Base-by-base conservation (phyloP, 2,329 filamentous ascomycete species). In the Podosphaera leucotricha region DNA sequence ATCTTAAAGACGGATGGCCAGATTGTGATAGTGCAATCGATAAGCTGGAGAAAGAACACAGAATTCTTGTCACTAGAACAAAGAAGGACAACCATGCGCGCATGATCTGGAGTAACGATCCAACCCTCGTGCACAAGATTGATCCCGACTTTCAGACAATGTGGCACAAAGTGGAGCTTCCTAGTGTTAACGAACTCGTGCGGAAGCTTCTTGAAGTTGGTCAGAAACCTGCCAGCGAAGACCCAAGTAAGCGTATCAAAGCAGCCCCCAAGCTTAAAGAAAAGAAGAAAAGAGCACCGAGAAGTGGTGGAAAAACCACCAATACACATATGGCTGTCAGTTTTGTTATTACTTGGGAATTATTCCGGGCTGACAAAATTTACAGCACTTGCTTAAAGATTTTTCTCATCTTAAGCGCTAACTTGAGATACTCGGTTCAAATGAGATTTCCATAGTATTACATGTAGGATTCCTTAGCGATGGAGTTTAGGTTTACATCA, bases 1-100 rank as follows among this genome's bases (percentile, higher is more conserved):
- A 94, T 54, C 71, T 98, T 48, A 92, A 93, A 62, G 90, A 98
- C 59, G 90, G 90, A 49, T 98, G 90, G 90, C 76, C 79, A 20
- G 77, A 79, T 54, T 92, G 84, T 55, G 76, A 86, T 48, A 72
- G 78, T 18, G 72, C 80, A 8, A 80, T 98, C 58, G 72, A 80
- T 49, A 67, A 72, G 52, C 69, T 98, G 43, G 87, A 94, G 64
- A 63, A 62, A 36, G 72, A 81, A 58, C 78, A 86, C 56, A 78
- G 79, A 60, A 68, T 95, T 39, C 68, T 95, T 30, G 83, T 94
- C 5, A 80, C 83, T 19, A 75, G 86, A 48, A 86, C 86, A 45
- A 92, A 90, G 63, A 95, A 95, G 65, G 87, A 95, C 59, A 79
- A 81, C 56, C 72, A 81, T 53, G 77, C 87, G 1, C 76, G 78